phyloP scores from a whole-genome alignment of 2,329 filamentous ascomycete genomes.

The Taxawa tesnikishii region DNA sequence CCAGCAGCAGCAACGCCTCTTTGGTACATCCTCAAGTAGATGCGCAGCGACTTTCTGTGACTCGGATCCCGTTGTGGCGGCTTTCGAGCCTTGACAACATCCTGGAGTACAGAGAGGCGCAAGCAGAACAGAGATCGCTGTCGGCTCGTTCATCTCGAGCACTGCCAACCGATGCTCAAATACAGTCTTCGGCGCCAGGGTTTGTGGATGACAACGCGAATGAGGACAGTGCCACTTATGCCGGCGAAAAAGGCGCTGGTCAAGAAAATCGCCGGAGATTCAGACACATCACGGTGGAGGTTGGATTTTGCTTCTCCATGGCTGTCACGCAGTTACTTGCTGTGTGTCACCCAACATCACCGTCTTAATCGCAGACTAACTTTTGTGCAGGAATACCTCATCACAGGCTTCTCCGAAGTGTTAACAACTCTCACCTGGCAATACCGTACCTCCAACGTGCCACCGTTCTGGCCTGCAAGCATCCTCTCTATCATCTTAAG shows the following conservation, averaged over 20 bases:
- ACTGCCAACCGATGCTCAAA: too few relatives aligned
- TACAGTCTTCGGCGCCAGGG: too few relatives aligned
- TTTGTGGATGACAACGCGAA: background rate
- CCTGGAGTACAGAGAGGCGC: conserved; percentile 19
- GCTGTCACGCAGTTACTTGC: conserved; percentile 22
- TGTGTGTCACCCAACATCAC: conserved; percentile 2
- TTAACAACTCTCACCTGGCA: conserved; percentile 15
- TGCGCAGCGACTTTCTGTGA: background rate
- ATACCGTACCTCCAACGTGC: conserved; percentile 3
- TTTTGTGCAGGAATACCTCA: conserved; percentile 20
- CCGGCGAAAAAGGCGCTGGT: too few relatives aligned
- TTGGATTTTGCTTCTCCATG: conserved; percentile 23
- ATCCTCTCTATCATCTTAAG: conserved; percentile 21
- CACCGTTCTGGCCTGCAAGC: conserved; percentile 21
- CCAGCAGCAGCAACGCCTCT: background rate
- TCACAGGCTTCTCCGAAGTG: conserved; percentile 23
- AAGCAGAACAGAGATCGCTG: conserved; percentile 13
- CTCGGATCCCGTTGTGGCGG: conserved; percentile 1
- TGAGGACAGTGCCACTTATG: background rate
- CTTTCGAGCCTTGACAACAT: conserved; percentile 17
- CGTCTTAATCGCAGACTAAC: background rate
- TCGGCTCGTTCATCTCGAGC: conserved; percentile 10
- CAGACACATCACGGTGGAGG: conserved; percentile 17
- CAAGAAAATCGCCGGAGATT: conserved; percentile 12
- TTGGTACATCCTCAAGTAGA: background rate